Base-by-base conservation (phyloP, 176 grass and related monocot genomes). In the Rhynchospora pubera region DNA sequence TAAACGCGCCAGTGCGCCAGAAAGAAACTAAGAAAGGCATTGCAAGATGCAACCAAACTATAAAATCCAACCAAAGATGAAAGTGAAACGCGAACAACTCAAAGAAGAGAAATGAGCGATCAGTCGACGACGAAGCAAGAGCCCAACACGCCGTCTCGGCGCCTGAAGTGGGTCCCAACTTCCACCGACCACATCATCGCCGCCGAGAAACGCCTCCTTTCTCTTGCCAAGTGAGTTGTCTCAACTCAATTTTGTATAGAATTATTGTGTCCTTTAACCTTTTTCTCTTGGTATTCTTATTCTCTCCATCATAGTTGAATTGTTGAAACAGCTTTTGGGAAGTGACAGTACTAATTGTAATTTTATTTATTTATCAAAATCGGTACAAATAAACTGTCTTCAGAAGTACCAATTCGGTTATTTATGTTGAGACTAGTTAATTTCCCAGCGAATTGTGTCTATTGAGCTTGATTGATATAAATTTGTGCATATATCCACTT, bases 121-220 rank as follows among this genome's bases (percentile, higher is more conserved):
- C 39, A 65, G 10, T 59, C 42, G 59, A 28, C 26, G 26, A 65
- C 3, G 56, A 80, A 80, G 15, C 56, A 74, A 26, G 15, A 56
- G 64, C 5, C 1, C 34, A 74, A 69, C 8, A n/a, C 13, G 23
- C 26, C 81, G 47, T 0, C 5, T 19, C 65, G 66, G 50, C 66
- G 65, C 46, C 48, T 70, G 45, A 74, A 74, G 45, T 89, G 87
- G 87, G 51, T 89, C 30, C 83, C 87, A 12, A 89, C 87, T n/a
- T 89, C 83, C 48, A 85, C 83, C 32, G 83, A 89, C 18, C 87
- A 34, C 83, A 89, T 82, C 46, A 85, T 89, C 87, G 87, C 57
- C 57, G 57, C 87, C 46, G 87, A 89, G 78, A 89, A 89, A 43
- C 87, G 83, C 67, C 87, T 89, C 14, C 66, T 89, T 18, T 82